Conservation (phyloP, 805 yeast genomes). For the Candida ipomoeae region DNA sequence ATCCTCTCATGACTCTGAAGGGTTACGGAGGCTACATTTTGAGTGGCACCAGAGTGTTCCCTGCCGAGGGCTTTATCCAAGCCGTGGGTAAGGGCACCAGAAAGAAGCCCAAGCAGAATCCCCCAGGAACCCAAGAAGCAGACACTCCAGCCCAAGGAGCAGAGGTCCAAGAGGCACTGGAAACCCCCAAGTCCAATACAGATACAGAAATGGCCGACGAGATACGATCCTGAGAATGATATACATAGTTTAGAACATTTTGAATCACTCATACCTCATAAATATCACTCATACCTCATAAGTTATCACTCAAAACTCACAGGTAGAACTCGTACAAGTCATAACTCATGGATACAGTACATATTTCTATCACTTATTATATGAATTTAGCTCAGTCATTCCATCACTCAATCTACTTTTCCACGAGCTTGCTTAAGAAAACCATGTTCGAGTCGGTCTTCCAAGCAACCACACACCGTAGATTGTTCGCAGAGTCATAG, state of each 20-base stretch:
- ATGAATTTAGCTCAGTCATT: no score
- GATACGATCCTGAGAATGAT: neutral
- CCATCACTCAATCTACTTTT: no score
- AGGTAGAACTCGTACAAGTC: neutral
- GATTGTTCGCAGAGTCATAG: constrained; percentile 47
- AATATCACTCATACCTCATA: no score
- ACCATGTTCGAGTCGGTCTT: constrained; percentile 20
- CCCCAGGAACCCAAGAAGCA: neutral
- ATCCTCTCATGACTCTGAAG: constrained; percentile 90
- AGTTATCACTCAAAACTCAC: no score
- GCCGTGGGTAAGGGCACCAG: constrained; percentile 66
- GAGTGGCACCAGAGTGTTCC: constrained; percentile 75
- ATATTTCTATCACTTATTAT: no score
- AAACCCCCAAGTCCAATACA: constrained; percentile 6
- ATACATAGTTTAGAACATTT: neutral
- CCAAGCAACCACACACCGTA: constrained; percentile 68
- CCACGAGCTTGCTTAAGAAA: constrained; percentile 2
- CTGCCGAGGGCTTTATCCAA: constrained; percentile 52
- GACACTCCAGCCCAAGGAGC: neutral
- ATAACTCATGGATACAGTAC: no score
- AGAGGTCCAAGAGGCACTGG: neutral
- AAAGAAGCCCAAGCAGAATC: constrained; percentile 29
- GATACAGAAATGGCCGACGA: constrained; percentile 1
- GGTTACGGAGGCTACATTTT: constrained; percentile 89
- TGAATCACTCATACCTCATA: no score